Conservation (phyloP, 257 asterid species). For the Orobanche coerulescens region DNA sequence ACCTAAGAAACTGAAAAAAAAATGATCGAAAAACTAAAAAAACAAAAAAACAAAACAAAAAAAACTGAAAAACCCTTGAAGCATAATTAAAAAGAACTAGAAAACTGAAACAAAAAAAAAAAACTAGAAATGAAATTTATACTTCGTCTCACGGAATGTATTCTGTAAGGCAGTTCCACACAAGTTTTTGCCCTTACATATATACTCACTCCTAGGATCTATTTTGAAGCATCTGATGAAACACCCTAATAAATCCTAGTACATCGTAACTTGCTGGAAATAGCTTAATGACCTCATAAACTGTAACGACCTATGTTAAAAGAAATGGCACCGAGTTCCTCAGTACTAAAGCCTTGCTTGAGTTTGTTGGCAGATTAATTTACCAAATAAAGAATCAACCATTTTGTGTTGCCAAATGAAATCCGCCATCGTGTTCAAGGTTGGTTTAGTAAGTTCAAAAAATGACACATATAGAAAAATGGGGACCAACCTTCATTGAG, state of each 20-base stretch:
- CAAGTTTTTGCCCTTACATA: no score
- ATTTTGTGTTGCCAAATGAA: background rate
- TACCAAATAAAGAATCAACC: constrained; percentile 6
- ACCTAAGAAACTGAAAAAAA: background rate
- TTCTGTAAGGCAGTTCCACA: no score
- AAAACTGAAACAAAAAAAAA: no score
- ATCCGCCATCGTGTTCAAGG: constrained; percentile 1
- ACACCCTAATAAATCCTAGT: background rate
- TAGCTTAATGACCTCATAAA: background rate
- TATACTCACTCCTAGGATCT: background rate
- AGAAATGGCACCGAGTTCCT: no score
- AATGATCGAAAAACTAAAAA: no score
- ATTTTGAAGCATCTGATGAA: background rate
- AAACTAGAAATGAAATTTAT: no score
- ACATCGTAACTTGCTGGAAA: background rate
- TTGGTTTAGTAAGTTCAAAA: constrained; percentile 2
- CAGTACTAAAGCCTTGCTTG: no score
- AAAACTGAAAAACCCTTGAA: no score
- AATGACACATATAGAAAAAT: background rate
- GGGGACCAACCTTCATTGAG: constrained; percentile 63
- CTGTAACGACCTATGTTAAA: background rate
- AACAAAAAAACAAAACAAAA: no score
- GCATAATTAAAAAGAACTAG: no score
- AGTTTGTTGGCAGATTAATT: constrained; percentile 5
- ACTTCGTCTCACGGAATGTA: no score